phyloP scores from a whole-genome alignment of 768 basidiomycete genomes.

The Mycena galopus region DNA sequence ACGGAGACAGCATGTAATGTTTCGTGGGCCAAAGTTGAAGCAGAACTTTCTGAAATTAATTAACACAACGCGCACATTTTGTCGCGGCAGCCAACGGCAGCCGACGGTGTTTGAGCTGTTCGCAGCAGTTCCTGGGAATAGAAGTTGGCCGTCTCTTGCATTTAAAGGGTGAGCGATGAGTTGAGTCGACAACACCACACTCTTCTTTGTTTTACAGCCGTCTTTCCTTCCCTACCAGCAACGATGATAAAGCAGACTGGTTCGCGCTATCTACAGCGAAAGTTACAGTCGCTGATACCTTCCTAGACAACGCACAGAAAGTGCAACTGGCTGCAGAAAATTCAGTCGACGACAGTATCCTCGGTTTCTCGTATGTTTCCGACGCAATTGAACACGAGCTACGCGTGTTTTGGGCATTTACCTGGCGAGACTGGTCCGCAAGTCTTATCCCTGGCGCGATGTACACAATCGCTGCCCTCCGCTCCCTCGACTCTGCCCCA shows the following conservation, averaged over 20 bases:
- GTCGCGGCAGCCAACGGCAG: not conserved
- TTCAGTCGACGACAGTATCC: constrained; percentile 1
- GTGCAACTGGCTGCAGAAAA: not conserved
- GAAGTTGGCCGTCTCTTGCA: not conserved
- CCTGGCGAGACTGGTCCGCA: constrained; percentile 33
- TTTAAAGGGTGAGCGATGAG: not conserved
- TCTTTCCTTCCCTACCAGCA: not conserved
- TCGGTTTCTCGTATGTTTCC: constrained; percentile 19
- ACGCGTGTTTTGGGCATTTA: constrained; percentile 30
- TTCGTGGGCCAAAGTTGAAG: not conserved
- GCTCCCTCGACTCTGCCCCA: constrained; percentile 18
- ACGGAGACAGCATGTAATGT: not conserved
- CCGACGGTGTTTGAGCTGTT: not conserved
- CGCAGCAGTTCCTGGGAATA: not conserved
- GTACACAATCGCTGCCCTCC: constrained; percentile 31
- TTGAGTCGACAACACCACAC: no score
- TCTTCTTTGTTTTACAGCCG: not conserved
- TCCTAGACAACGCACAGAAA: not conserved
- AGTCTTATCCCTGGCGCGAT: constrained; percentile 28
- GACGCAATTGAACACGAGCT: constrained; percentile 28
- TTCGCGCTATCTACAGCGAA: not conserved
- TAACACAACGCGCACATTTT: not conserved
- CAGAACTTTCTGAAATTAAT: not conserved
- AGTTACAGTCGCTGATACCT: not conserved
- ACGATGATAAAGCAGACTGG: not conserved